Base-by-base conservation (phyloP, 352 stramenopile genomes). In the Phytophthora citrophthora region DNA sequence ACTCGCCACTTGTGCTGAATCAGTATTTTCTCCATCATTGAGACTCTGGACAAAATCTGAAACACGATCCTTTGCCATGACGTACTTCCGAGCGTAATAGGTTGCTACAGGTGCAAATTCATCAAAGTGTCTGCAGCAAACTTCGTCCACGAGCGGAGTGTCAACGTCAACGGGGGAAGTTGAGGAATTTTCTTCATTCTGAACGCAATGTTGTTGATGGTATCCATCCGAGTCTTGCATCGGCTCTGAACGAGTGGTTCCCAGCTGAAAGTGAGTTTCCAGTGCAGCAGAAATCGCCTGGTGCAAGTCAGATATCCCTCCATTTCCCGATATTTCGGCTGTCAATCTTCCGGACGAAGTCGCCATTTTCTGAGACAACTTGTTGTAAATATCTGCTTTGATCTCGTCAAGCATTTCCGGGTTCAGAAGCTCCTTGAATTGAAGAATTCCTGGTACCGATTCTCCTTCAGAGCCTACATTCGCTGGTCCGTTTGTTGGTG, bases 351-450 rank as follows among this genome's bases (percentile, higher is more conserved):
- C 44, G 5, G 51, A 40, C n/a, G 57, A 53, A 15, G 47, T 44
- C 3, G 56, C 56, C 9, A 88, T 49, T 47, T 89, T 76, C 9
- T 57, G 63, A 11, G 75, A 81, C 2, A 91, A 53, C 20, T 83
- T 82, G 8, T 78, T 69, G 47, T 77, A 86, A 34, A 90, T 82
- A 11, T 90, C 80, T 10, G 79, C 71, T 64, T 89, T 90, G 43
- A 91, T 83, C 12, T 77, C 58, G 16, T 88, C 77, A 1, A 91
- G 51, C 48, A 88, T 72, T 24, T 83, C 65, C 0, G 67, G 40
- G 12, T 71, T 89, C 24, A 88, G 46, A 0, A 89, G 51, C 24
- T 89, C 79, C 27, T 87, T 88, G 27, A 79, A 81, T 0, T 77
- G 72, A 23, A 83, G 31, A n/a, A 79, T 77, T 9, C 61, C 53